phyloP scores from a whole-genome alignment of 106 monocot species.

The Acorus gramineus region DNA sequence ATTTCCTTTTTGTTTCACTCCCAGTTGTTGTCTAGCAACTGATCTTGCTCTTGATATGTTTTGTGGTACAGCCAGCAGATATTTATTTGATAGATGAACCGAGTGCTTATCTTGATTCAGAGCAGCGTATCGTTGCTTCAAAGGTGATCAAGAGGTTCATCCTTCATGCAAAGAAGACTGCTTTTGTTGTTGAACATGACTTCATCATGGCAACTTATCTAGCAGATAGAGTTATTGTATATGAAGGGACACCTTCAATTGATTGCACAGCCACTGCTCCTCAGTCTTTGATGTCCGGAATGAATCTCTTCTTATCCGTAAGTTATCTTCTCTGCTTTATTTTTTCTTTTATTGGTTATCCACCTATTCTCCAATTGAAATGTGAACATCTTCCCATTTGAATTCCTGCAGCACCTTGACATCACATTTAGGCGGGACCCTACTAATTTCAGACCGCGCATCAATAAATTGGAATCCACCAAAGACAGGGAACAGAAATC shows the following conservation, averaged over 20 bases:
- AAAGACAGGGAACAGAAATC: constrained; percentile 94
- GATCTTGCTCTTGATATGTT: too few species aligned
- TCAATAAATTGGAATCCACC: constrained; percentile 84
- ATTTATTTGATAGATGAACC: constrained; percentile 99
- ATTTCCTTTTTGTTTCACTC: too few species aligned
- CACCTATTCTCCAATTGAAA: too few species aligned
- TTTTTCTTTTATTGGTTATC: too few species aligned
- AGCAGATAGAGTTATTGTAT: constrained; percentile 97
- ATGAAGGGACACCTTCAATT: constrained; percentile 83
- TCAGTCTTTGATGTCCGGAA: constrained; percentile 91
- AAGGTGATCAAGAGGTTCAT: constrained; percentile 98
- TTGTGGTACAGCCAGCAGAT: constrained; percentile 74
- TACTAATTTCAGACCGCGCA: constrained; percentile 81
- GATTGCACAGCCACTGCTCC: constrained; percentile 82
- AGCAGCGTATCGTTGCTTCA: constrained; percentile 94
- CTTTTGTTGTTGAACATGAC: constrained; percentile 97
- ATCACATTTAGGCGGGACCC: constrained; percentile 93
- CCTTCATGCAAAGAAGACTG: constrained; percentile 97
- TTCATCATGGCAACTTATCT: constrained; percentile 99
- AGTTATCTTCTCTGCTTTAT: constrained; percentile 12
- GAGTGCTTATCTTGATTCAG: constrained; percentile 97
- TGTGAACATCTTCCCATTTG: too few species aligned
- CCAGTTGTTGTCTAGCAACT: too few species aligned
- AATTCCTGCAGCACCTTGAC: constrained; percentile 67
- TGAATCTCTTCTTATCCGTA: constrained; percentile 95